Base-by-base conservation (phyloP, 2,329 filamentous ascomycete genomes). In the Lecanicillium sp. region DNA sequence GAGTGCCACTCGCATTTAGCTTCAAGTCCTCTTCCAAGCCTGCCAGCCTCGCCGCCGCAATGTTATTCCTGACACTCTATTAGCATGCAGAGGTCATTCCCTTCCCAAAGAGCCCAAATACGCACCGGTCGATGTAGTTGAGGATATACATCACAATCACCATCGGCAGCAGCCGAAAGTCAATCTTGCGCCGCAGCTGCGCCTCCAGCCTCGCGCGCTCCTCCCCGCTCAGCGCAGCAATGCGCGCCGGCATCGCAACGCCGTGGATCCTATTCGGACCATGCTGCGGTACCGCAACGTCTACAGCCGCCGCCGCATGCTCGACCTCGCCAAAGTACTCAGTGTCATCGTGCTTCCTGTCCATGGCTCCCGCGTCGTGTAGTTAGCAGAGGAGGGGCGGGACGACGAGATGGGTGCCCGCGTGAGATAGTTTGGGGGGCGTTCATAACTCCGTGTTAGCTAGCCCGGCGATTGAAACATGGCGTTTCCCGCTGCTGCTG, bases 91-190 rank as follows among this genome's bases (percentile, higher is more conserved):
- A 29, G 12, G 1, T 7, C 12, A 21, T 37, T 7, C 12, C 26
- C 7, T 15, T 26, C 40, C 9, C 4, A n/a, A 23, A 30, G 20
- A n/a, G 20, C 2, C 5, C 5, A 14, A 11, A 21, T 15, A 35
- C 46, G 9, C 32, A 65, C 62, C 62, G 55, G 48, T 79, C 77
- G 42, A 83, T 66, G 60, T 81, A 84, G 56, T 83, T 84, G 62
- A 84, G 62, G 53, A 84, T 80, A 52, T 83, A 84, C 73, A 84
- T 81, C 51, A 83, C 58, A 50, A 83, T 75, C 19, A 84, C 67
- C 60, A 78, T 77, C 1, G 80, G 80, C 56, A 86, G 65, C 15
- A 85, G 59, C 35, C 80, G 67, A 8, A 74, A 51, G 57, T 85
- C 82, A 48, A 86, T 78, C 64, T 84, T 85, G 44, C 74, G 68